These are phyloP conservation scores for Blastocystis sp. DNA, from an alignment of 352 stramenopile genomes.

Conservation along the genomic window DNA sequence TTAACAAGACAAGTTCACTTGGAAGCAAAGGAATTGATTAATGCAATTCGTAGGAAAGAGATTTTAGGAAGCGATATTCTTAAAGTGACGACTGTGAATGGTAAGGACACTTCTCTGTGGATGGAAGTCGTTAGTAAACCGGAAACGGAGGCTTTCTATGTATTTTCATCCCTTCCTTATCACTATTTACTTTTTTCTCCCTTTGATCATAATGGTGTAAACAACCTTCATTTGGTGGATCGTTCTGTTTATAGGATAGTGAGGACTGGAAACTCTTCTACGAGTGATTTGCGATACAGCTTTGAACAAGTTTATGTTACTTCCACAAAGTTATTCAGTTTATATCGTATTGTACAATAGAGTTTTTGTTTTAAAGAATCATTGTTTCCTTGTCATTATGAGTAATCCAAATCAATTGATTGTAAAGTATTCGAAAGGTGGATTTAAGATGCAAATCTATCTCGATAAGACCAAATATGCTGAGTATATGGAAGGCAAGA, in stretches of 20 bases:
- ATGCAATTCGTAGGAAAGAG: neutral
- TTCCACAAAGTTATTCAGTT: neutral
- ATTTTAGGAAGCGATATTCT: neutral
- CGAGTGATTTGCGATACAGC: neutral
- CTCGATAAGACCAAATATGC: conserved; percentile 9
- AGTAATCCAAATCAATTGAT: conserved; percentile 20
- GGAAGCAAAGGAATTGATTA: neutral
- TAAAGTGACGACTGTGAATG: neutral
- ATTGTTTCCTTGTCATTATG: neutral
- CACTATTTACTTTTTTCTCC: neutral
- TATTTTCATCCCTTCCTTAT: neutral
- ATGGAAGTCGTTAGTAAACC: neutral
- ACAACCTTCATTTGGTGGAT: neutral
- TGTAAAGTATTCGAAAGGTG: conserved; percentile 20
- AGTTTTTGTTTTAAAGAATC: neutral
- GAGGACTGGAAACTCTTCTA: neutral
- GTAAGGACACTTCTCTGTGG: neutral
- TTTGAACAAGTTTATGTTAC: neutral
- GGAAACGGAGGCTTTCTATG: neutral
- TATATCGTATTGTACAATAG: conserved; percentile 2
- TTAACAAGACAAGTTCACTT: neutral
- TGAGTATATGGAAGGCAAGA: conserved; percentile 34
- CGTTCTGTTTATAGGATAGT: neutral
- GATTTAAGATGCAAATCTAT: conserved; percentile 11
- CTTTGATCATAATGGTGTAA: neutral